These are phyloP conservation scores for Trichoderma sp. DNA, from an alignment of 2,329 filamentous ascomycete genomes.

Conservation along the genomic window DNA sequence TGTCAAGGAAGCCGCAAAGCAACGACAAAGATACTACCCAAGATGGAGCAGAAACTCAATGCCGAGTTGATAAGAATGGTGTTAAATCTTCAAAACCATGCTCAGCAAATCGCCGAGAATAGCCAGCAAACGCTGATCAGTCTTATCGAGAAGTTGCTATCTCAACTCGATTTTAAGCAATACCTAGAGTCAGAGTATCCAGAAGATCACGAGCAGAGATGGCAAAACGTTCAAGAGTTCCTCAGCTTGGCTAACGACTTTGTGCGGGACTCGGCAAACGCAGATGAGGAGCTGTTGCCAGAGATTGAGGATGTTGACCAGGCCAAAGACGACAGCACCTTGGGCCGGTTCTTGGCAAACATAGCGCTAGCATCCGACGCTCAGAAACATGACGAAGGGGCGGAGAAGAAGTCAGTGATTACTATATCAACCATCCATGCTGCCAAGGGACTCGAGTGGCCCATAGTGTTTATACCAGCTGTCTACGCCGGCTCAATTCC, in stretches of 20 bases:
- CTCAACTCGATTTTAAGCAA: constrained; percentile 72
- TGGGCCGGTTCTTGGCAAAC: constrained; percentile 86
- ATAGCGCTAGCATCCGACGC: constrained; percentile 83
- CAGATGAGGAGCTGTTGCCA: constrained; percentile 62
- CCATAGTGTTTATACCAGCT: constrained; percentile 88
- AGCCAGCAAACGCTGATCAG: constrained; percentile 48
- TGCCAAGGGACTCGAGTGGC: constrained; percentile 96
- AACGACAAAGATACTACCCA: constrained; percentile 54
- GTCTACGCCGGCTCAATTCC: constrained; percentile 90
- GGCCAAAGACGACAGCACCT: constrained; percentile 61
- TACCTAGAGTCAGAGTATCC: constrained; percentile 72
- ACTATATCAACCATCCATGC: constrained; percentile 97
- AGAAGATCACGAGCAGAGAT: constrained; percentile 76
- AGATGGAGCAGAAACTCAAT: constrained; percentile 58
- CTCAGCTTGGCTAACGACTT: constrained; percentile 78
- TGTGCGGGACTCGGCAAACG: constrained; percentile 47
- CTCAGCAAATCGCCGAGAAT: constrained; percentile 36
- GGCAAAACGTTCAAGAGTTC: constrained; percentile 91
- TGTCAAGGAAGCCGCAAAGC: constrained; percentile 54
- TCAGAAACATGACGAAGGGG: constrained; percentile 63
- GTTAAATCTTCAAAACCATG: constrained; percentile 39
- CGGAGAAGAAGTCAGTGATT: constrained; percentile 64
- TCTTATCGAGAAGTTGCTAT: constrained; percentile 58
- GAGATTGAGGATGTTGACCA: constrained; percentile 74
- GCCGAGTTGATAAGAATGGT: constrained; percentile 54